Conservation (phyloP, 176 grass and related monocot species). For the Carex cristatella region DNA sequence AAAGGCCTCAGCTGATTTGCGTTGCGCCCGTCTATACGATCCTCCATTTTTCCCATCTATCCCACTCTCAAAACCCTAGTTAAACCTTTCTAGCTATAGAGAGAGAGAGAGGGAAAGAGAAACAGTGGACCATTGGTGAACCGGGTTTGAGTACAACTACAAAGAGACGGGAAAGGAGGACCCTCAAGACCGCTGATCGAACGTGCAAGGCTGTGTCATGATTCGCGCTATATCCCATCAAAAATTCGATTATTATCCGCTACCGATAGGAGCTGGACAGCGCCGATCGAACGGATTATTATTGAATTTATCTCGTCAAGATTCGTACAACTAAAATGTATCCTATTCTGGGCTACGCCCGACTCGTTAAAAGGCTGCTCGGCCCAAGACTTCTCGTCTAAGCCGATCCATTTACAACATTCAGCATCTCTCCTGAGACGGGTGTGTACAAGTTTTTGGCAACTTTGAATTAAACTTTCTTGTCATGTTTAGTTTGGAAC, state of each 20-base stretch:
- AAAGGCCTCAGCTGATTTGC: constrained; percentile 64
- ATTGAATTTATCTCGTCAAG: too few species aligned
- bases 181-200: not conserved
- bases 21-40: constrained; percentile 46
- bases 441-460: not conserved
- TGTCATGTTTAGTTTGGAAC: too few species aligned
- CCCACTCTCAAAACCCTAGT: constrained; percentile 19
- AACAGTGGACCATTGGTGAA: not conserved
- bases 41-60: constrained; percentile 32
- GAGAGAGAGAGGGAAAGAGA: constrained; percentile 23
- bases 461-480: too few species aligned
- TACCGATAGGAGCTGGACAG: too few species aligned
- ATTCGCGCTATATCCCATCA: not conserved
- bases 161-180: not conserved
- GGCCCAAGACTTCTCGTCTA: not conserved
- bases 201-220: not conserved
- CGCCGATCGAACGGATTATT: too few species aligned
- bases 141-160: constrained; percentile 36
- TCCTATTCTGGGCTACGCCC: not conserved
- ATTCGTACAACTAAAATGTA: not conserved
- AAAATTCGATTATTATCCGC: too few species aligned
- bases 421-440: not conserved
- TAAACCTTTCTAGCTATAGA: not conserved
- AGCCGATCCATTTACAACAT: not conserved
- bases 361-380: not conserved